These are phyloP conservation scores for Agrocybe pediades DNA, from an alignment of 768 basidiomycete genomes.

Conservation along the genomic window DNA sequence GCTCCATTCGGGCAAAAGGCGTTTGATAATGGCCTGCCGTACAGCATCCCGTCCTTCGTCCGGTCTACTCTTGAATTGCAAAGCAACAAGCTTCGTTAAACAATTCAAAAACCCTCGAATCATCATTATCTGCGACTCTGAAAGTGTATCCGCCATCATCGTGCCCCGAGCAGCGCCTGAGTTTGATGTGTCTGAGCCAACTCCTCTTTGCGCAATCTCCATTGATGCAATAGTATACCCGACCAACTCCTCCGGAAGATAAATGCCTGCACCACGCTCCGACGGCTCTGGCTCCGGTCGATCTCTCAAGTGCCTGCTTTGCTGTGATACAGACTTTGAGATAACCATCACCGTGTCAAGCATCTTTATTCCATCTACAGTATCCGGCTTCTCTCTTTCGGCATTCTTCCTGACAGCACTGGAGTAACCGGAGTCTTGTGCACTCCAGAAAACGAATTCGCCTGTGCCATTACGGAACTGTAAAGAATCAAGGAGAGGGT, in stretches of 20 bases:
- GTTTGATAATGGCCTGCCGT: conserved; percentile 85
- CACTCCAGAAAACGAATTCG: conserved; percentile 88
- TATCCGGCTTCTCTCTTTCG: conserved; percentile 51
- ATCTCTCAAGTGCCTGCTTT: conserved; percentile 81
- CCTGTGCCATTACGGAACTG: conserved; percentile 82
- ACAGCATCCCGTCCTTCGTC: conserved; percentile 80
- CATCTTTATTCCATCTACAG: conserved; percentile 73
- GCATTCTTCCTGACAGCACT: conserved; percentile 54
- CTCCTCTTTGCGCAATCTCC: conserved; percentile 80
- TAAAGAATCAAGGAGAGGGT: conserved; percentile 67
- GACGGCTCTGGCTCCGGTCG: conserved; percentile 69
- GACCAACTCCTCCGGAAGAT: conserved; percentile 89
- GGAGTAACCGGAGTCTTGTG: conserved; percentile 74
- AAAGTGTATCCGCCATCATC: conserved; percentile 71
- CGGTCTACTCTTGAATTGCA: conserved; percentile 69
- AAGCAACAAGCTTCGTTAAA: conserved; percentile 61
- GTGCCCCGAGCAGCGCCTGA: conserved; percentile 11
- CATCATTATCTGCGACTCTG: conserved; percentile 77
- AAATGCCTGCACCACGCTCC: conserved; percentile 83
- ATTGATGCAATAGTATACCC: conserved; percentile 85
- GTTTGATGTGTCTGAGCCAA: conserved; percentile 35
- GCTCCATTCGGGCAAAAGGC: conserved; percentile 91
- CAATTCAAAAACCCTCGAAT: conserved; percentile 76
- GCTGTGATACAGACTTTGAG: conserved; percentile 78
- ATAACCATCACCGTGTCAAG: conserved; percentile 84